Evolutionary conservation across 2,329 filamentous ascomycete species (phyloP), one percentile per base, ranked within the genome.

Genomic region (Ceratocystis papillata): DNA sequence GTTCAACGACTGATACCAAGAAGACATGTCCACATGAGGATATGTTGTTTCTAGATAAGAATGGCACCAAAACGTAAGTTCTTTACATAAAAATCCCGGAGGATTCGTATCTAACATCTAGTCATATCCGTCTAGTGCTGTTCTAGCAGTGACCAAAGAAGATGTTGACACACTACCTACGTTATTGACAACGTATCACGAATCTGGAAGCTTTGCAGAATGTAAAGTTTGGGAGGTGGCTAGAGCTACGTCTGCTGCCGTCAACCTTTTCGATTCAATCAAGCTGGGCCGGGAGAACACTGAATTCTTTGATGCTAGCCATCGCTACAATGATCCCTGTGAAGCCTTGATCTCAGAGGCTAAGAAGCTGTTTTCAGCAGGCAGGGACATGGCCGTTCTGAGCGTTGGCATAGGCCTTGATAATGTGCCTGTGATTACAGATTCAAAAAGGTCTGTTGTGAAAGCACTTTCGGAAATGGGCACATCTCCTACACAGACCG

Each of bases 251-350:
- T 73, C 71, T 1, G 72, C 72, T 1, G 70, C 72, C 2, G 69
- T 71, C 0, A 70, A 70, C 0, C 73, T 73, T 64, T 75, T 75
- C 68, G 71, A 74, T 46, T 67, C 73, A 2, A 71, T 73, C 41
- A 65, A 69, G 28, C 12, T 73, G 7, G 72, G 72, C 37, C 69
- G 71, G 7, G 70, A 73, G 8, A 66, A 65, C 5, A 66, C 72
- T 2, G 70, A 72, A 22, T 74, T 72, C 46, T 68, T 75, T 28
- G 73, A 74, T 61, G 72, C 71, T 1, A 73, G 69, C 0, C 70
- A 74, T 22, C 71, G 71, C 2, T 69, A 72, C 46, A 75, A 74
- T 64, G 75, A 75, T 57, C 73, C 74, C 20, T 71, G 70, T 57
- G 69, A 73, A 22, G 67, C 72, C 1, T 67, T 75, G 10, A 70